phyloP scores from a whole-genome alignment of 2,329 filamentous ascomycete genomes.

The Aureobasidium sp. region DNA sequence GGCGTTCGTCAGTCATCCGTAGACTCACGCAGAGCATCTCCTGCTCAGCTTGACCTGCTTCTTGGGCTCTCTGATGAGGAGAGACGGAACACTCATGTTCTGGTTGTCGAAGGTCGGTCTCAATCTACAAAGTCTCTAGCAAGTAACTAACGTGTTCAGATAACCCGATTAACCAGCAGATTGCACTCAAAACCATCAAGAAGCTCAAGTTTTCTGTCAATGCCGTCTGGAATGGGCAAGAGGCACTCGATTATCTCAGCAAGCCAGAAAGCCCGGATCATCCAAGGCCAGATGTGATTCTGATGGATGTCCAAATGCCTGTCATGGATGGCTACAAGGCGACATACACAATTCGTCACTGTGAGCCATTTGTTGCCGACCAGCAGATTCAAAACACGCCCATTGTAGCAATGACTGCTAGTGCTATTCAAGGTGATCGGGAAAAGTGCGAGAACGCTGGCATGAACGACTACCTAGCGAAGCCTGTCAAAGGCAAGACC shows the following conservation, averaged over 20 bases:
- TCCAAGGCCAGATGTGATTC: slow-evolving; percentile 62
- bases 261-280: slow-evolving; percentile 44
- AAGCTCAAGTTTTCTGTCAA: slow-evolving; percentile 66
- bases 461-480: slow-evolving; percentile 69
- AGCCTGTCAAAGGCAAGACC: slow-evolving; percentile 62
- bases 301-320: slow-evolving; percentile 43
- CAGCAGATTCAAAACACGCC: slow-evolving; percentile 54
- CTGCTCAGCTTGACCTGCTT: slow-evolving; percentile 30
- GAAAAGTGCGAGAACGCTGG: slow-evolving; percentile 68
- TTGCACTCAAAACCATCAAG: slow-evolving; percentile 66
- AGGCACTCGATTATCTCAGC: slow-evolving; percentile 65
- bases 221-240: slow-evolving; percentile 71
- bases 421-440: slow-evolving; percentile 67
- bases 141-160: background rate
- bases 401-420: slow-evolving; percentile 77
- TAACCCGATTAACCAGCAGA: slow-evolving; percentile 61
- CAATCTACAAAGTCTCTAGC: background rate
- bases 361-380: slow-evolving; percentile 55
- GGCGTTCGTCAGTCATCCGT: slow-evolving; percentile 21
- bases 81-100: slow-evolving; percentile 57
- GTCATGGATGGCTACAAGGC: slow-evolving; percentile 72
- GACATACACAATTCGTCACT: slow-evolving; percentile 64
- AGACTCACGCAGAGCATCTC: slow-evolving; percentile 17
- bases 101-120: slow-evolving; percentile 76
- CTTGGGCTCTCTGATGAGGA: slow-evolving; percentile 49